Percentiles rank a stretch among this genome's conserved stretches.
phyloP scores from a whole-genome alignment of 176 grass and related monocot species.

The Carex littledalei region DNA sequence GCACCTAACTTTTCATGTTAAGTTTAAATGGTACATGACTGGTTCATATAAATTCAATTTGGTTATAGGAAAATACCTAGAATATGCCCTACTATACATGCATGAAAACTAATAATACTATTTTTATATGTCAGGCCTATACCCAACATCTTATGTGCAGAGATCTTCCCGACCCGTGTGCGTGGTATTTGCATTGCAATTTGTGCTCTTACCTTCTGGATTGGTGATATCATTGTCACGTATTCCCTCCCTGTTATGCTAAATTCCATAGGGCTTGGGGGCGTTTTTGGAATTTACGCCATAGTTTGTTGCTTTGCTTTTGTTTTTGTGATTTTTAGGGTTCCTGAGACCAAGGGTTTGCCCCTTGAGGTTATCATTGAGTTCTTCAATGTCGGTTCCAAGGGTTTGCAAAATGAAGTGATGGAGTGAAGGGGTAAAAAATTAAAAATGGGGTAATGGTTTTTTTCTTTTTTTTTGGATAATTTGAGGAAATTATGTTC shows the following conservation, averaged over 20 bases:
- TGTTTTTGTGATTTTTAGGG: conserved; percentile 48
- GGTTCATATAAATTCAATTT: neutral
- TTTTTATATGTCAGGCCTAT: conserved; percentile 28
- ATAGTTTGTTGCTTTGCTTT: conserved; percentile 59
- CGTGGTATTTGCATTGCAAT: conserved; percentile 75
- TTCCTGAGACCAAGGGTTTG: conserved; percentile 84
- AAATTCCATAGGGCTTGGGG: conserved; percentile 33
- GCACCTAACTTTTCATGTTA: neutral
- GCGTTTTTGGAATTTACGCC: conserved; percentile 58
- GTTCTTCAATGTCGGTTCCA: conserved; percentile 66
- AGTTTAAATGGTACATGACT: neutral
- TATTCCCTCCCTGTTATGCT: conserved; percentile 79
- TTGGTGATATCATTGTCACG: conserved; percentile 70
- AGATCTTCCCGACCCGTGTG: conserved; percentile 83
- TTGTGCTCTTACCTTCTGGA: conserved; percentile 82
- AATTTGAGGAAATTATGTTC: neutral
- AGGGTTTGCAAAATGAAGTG: conserved; percentile 22
- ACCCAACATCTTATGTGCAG: conserved; percentile 76
- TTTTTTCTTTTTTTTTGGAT: neutral
- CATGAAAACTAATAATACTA: neutral
- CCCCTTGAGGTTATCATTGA: conserved; percentile 85
- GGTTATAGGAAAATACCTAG: neutral
- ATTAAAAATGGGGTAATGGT: neutral
- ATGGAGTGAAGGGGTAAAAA: conserved; percentile 4
- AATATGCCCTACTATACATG: neutral